phyloP scores from a whole-genome alignment of 1,284 basidiomycete genomes.

The Ceratobasidium sp. region DNA sequence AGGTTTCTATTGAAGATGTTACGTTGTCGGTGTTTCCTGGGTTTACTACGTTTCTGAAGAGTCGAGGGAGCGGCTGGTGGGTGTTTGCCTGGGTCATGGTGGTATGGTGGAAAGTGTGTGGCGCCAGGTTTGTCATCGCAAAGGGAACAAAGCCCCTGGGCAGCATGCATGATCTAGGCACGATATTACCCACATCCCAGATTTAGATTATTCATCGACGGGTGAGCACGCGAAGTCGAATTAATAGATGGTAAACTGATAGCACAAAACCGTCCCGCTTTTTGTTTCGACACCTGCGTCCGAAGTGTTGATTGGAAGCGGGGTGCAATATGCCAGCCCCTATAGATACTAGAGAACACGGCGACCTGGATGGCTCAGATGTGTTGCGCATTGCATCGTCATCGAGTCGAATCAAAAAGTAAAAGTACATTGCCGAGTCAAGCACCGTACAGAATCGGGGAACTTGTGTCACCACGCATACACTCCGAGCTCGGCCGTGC shows the following conservation, averaged over 20 bases:
- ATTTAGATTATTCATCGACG: neutral
- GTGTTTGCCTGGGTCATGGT: slow-evolving; percentile 62
- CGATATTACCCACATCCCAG: too few relatives aligned
- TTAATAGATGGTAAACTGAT: neutral
- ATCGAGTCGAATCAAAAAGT: neutral
- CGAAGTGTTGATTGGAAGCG: neutral
- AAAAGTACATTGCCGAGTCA: neutral
- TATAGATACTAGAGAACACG: neutral
- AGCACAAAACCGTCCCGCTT: neutral
- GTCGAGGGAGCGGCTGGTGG: slow-evolving; percentile 61
- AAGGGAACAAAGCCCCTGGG: slow-evolving; percentile 50
- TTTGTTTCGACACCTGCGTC: neutral
- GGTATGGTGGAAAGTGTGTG: slow-evolving; percentile 58
- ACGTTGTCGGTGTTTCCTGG: slow-evolving; percentile 70
- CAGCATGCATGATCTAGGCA: neutral
- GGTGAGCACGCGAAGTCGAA: neutral
- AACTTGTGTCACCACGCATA: slow-evolving; percentile 2
- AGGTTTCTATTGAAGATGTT: slow-evolving; percentile 71
- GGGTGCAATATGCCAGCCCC: slow-evolving; percentile 2
- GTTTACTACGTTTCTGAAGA: slow-evolving; percentile 65
- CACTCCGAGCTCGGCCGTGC: neutral
- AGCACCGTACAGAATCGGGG: slow-evolving; percentile 3
- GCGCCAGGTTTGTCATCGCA: slow-evolving; percentile 70
- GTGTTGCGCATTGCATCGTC: neutral
- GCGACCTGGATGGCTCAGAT: neutral